Base-by-base conservation (phyloP, 805 yeast species). In the Candida sithepensis region DNA sequence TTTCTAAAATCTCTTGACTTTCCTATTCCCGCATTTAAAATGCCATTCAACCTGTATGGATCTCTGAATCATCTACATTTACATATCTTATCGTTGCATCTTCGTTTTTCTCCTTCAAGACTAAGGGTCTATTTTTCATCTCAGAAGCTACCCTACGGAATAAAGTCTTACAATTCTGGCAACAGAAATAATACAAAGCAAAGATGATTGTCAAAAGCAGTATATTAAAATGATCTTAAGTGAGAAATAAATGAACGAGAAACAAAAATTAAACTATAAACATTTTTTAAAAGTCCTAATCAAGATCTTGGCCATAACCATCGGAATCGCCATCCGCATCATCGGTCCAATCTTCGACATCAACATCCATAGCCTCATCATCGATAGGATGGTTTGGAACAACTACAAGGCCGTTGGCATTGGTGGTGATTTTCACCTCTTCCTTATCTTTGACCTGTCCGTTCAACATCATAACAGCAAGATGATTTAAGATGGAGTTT, bases 361-460 rank as follows among this genome's bases (percentile, higher is more conserved):
- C 77, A 42, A 74, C 77, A 56, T 78, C 86, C 66, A 75, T 77
- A 14, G 72, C 78, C 16, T 61, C 71, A 41, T 70, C 76, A 14
- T 72, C 75, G 3, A 74, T 70, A 49, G 85, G 90, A 59, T 94
- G 98, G 69, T 94, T 94, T 43, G 97, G 91, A 42, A 84, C 54
- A 4, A 94, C 96, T 39, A 81, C 85, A 46, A 94, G 71, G 12
- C 94, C 92, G 52, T 79, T 82, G 14, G 69, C 72, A 14, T 73
- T 72, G 22, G 72, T 72, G 21, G 74, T 71, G 42, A 94, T 86
- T 23, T 70, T 70, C n/a, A 88, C 97, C 2, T 77, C 74, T 66
- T 94, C 99, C 67, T 90, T 89, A 63, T 94, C 97, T 61, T 72
- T 76, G 50, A 94, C 79, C 66, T 91, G 96, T 12, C 95, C 95